These are phyloP conservation scores for Takakia lepidozioides DNA, from an alignment of 225 moss, liverwort and hornwort genomes.

Conservation along the genomic window DNA sequence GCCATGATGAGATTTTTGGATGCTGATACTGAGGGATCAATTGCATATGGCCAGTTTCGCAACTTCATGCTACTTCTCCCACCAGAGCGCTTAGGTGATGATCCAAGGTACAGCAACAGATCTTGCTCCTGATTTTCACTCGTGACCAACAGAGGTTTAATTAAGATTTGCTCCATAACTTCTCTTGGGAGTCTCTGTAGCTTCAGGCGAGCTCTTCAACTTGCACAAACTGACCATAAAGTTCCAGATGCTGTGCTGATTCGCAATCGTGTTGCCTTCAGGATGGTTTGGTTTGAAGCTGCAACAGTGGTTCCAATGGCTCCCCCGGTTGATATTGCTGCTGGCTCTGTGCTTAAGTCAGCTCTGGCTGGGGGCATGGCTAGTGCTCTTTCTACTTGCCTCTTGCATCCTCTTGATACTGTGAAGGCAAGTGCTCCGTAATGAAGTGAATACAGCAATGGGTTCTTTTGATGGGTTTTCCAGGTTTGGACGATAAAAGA, in stretches of 20 bases:
- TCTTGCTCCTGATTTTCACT: too few species aligned
- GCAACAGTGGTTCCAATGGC: constrained; percentile 65
- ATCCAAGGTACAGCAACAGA: constrained; percentile 46
- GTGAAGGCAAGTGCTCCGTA: constrained; percentile 50
- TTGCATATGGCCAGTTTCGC: constrained; percentile 63
- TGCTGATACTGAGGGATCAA: constrained; percentile 45
- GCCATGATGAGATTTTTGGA: constrained; percentile 68
- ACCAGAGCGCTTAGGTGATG: constrained; percentile 62
- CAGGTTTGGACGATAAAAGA: too few species aligned
- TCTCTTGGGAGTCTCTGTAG: too few species aligned
- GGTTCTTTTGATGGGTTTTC: too few species aligned
- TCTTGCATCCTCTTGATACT: constrained; percentile 63
- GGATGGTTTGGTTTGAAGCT: constrained; percentile 74
- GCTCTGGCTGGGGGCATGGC: constrained; percentile 63
- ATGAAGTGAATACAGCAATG: too few species aligned
- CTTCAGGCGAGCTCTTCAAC: too few species aligned
- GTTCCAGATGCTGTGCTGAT: too few species aligned
- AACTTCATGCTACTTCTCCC: constrained; percentile 65
- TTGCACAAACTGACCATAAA: too few species aligned
- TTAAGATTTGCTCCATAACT: too few species aligned
- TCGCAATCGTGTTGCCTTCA: constrained; percentile 11
- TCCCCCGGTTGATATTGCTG: constrained; percentile 58
- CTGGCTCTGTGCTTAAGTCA: constrained; percentile 59
- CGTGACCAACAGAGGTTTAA: too few species aligned
- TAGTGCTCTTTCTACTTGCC: constrained; percentile 58